A percentile compares a stretch with the other conserved stretches of the same genome.
Conservation (phyloP, 2,329 filamentous ascomycete species). For the Verticillium tricorpus region DNA sequence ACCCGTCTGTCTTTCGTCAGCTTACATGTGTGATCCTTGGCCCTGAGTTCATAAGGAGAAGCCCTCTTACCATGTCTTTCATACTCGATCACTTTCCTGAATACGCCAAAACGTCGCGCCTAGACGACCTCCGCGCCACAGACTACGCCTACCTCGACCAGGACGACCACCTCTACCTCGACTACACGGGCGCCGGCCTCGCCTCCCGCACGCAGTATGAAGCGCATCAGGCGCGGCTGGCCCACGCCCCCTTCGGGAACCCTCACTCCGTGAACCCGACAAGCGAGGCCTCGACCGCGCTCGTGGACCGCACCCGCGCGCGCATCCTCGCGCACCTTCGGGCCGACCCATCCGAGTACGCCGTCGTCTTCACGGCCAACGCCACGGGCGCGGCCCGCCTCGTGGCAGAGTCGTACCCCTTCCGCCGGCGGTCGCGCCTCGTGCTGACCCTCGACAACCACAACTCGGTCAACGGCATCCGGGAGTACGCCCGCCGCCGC, state of each 20-base stretch:
- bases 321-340: conserved; percentile 27
- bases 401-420: conserved; percentile 34
- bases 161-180: conserved; percentile 33
- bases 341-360: conserved; percentile 30
- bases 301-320: conserved; percentile 24
- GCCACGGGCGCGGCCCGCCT: conserved; percentile 33
- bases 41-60: not conserved
- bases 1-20: too few relatives aligned
- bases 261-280: conserved; percentile 35
- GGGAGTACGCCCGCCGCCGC: conserved; percentile 26
- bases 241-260: conserved; percentile 28
- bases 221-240: conserved; percentile 25
- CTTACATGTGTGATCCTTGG: not conserved
- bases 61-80: not conserved
- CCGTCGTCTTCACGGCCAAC: conserved; percentile 34
- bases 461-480: conserved; percentile 35
- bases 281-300: conserved; percentile 25
- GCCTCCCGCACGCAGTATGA: conserved; percentile 25
- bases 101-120: conserved; percentile 22
- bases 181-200: conserved; percentile 35
- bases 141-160: conserved; percentile 33
- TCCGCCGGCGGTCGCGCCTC: conserved; percentile 17
- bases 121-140: conserved; percentile 25
- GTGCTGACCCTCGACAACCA: conserved; percentile 36
- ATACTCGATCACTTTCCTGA: conserved; percentile 24